Base-by-base conservation (phyloP, 345 rosid genomes). In the Mallotus nudiflorus region DNA sequence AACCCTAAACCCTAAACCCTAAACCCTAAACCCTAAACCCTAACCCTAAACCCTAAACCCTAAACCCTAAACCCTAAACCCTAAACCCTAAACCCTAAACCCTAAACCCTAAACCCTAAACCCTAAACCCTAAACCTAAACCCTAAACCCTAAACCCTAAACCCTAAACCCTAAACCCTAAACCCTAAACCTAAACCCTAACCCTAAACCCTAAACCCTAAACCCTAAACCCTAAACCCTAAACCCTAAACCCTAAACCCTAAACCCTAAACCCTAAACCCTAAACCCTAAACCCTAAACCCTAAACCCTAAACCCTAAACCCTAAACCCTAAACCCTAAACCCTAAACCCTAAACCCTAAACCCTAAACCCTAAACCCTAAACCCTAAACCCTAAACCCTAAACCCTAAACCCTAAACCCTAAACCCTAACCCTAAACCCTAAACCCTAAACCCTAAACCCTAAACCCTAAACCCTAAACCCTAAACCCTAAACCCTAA, bases 1-100 rank as follows among this genome's bases (percentile, higher is more conserved):
- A 39, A 39, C 42, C 42, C 42, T 39, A 39, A 39, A 39, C 42
- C 42, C 42, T 39, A 39, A 39, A 39, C 42, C 42, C 42, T 39
- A 39, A 39, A 64, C 69, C 75, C 70, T 53, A 63, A 72, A 63
- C 75, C 75, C 69, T 63, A 72, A 73, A 65, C 69, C 76, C 70
- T 53, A 63, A 65, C 69, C 72, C 62, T 54, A 68, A 68, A 54
- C 72, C 72, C 6, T 49, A 49, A 49, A 6, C 53, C 53, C 20
- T 18, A 62, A 62, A 48, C 74, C 74, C 59, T 29, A 70, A 70
- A 60, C 74, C 74, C 59, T 9, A 60, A 70, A 19, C 70, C 70
- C 62, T 51, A 72, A 72, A 51, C 75, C 75, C 52, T 37, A 72
- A 72, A 39, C 74, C 74, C 51, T 31, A 71, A 71, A 31, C 74